phyloP scores from a whole-genome alignment of 2,329 filamentous ascomycete genomes.

The Ascomycota sp. region DNA sequence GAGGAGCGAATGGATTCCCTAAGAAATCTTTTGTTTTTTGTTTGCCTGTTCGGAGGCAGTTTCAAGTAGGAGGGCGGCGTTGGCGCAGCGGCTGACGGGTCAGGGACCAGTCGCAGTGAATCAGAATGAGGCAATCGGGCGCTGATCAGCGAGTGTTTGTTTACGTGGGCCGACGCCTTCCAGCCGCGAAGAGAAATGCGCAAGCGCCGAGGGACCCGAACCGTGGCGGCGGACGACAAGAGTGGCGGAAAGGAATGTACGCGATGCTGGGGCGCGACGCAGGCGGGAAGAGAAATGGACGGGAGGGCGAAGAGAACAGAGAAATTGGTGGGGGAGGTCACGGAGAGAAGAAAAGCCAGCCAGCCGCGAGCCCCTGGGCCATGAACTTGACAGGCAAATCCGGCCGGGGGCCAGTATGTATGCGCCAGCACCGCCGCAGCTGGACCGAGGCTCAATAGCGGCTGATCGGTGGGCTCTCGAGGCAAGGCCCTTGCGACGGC shows the following conservation, averaged over 20 bases:
- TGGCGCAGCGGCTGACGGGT: not conserved
- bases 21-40: not conserved
- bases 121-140: constrained; percentile 2
- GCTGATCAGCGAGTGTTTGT: constrained; percentile 1
- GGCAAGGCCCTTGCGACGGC: too few relatives aligned
- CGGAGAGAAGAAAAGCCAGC: too few relatives aligned
- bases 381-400: too few relatives aligned
- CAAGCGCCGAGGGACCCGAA: not conserved
- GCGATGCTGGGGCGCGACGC: constrained; percentile 1
- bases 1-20: too few relatives aligned
- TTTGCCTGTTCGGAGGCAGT: not conserved
- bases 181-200: constrained; percentile 3
- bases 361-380: too few relatives aligned
- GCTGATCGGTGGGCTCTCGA: too few relatives aligned
- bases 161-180: constrained; percentile 1
- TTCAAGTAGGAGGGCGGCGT: not conserved
- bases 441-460: too few relatives aligned
- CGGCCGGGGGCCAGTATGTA: too few relatives aligned
- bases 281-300: not conserved
- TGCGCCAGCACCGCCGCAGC: too few relatives aligned
- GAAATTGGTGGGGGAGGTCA: too few relatives aligned
- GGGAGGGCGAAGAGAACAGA: not conserved
- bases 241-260: constrained; percentile 1
- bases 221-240: not conserved
- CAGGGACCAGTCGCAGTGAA: constrained; percentile 1